Base-by-base conservation (phyloP, 2,329 filamentous ascomycete species). In the Nigrospora osmanthi region DNA sequence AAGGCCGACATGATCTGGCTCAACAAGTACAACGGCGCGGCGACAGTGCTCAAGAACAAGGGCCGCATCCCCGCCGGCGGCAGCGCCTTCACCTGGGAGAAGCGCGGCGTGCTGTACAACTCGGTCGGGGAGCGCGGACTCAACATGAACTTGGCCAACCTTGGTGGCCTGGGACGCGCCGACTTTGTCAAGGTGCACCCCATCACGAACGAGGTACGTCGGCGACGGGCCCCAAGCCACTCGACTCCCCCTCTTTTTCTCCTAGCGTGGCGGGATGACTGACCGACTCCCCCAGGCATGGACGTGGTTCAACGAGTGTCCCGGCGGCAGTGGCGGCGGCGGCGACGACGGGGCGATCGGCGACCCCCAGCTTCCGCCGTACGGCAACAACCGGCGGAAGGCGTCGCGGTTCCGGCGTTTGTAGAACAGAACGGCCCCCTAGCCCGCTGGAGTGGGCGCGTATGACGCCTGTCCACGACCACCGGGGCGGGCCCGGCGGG, bases 41-140 rank as follows among this genome's bases (percentile, higher is more conserved):
- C 10, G 17, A 42, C 40, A 13, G 40, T 42, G 11, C 11, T 42
- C 13, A 42, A 42, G 40, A 42, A 42, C 33, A 36, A 36, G 19
- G 40, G 40, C 10, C 40, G 40, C 33, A 15, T 30, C 19, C 40
- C 33, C 13, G 11, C 40, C 14, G 33, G 13, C 14, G 40, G 10
- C 40, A 42, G 40, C 40, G n/a, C 40, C 40, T 42, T 42, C 33
- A 42, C 40, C 19, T 42, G 40, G 40, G 33, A 42, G 40, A 42
- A 36, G 32, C 33, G 40, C 33, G 40, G 40, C 14, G 40, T 42
- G 32, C 33, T 42, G 14, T 42, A 42, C 40, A 17, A 17, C n/a
- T 10, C 32, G 17, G 6, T 42, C 40, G 32, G 33, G 14, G 40
- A 42, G 40, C 32, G 40, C 32, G 40, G 40, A 9, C 13, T 23